These are phyloP conservation scores for Cucumis hystrix DNA, from an alignment of 306 rosid species.

Conservation along the genomic window DNA sequence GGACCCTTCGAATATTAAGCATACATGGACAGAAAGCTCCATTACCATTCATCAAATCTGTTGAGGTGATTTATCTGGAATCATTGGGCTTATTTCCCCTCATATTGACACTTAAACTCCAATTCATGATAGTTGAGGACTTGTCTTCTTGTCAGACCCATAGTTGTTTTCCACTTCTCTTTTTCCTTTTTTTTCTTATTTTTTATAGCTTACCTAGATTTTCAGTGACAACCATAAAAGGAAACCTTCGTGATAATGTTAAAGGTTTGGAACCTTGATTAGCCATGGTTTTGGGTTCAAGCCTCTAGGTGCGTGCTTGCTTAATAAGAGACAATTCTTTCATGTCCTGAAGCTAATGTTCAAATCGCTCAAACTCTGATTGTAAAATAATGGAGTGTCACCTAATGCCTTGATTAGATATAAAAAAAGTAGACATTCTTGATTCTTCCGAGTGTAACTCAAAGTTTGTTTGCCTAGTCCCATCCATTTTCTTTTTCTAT, in stretches of 20 bases:
- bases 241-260: background rate
- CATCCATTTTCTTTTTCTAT: background rate
- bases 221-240: background rate
- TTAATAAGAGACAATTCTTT: background rate
- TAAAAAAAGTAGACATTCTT: background rate
- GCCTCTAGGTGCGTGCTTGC: background rate
- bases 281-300: background rate
- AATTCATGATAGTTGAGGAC: background rate
- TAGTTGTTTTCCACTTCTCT: background rate
- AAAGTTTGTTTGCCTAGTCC: background rate
- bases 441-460: background rate
- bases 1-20: constrained; percentile 83
- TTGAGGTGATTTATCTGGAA: constrained; percentile 51
- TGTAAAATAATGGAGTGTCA: background rate
- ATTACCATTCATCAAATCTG: constrained; percentile 67
- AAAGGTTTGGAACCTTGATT: background rate
- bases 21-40: constrained; percentile 69
- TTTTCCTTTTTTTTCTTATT: too few species aligned
- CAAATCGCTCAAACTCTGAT: background rate
- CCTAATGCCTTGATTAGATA: background rate
- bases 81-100: constrained; percentile 12
- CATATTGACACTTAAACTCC: background rate
- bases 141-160: background rate
- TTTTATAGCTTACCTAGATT: background rate
- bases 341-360: background rate